phyloP scores from a whole-genome alignment of 2,329 filamentous ascomycete species.

The Paecilomyces sp. region DNA sequence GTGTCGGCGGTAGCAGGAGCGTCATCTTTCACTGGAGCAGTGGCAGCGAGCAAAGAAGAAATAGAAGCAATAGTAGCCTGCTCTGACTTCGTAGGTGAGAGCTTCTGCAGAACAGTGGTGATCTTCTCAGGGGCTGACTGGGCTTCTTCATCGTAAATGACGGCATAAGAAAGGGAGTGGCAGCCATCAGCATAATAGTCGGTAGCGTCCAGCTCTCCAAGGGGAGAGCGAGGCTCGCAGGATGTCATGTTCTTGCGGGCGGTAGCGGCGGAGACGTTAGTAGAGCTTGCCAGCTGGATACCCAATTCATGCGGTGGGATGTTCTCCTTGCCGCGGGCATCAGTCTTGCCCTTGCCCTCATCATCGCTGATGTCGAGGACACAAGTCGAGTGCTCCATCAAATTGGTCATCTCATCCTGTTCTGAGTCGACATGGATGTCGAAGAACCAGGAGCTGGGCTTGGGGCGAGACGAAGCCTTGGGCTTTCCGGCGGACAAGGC shows the following conservation, averaged over 20 bases:
- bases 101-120: conserved; percentile 3
- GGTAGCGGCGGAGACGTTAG: conserved; percentile 15
- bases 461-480: conserved; percentile 39
- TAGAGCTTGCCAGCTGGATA: conserved; percentile 48
- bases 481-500: conserved; percentile 56
- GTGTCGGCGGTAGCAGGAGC: conserved; percentile 41
- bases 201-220: conserved; percentile 59
- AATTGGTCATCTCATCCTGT: conserved; percentile 83
- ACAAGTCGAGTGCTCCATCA: conserved; percentile 85
- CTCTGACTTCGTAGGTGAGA: conserved; percentile 3
- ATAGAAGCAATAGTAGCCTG: conserved; percentile 15
- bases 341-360: conserved; percentile 55
- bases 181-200: conserved; percentile 63
- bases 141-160: conserved; percentile 55
- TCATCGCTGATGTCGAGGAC: conserved; percentile 85
- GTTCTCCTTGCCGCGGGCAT: conserved; percentile 83
- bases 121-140: conserved; percentile 13
- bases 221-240: conserved; percentile 58
- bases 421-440: conserved; percentile 89
- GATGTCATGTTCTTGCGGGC: conserved; percentile 48
- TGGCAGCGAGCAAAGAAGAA: conserved; percentile 16
- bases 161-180: conserved; percentile 54
- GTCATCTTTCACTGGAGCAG: conserved; percentile 6
- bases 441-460: conserved; percentile 65
- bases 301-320: conserved; percentile 63